Conservation (phyloP, 257 asterid species). For the Buddleja alternifolia region DNA sequence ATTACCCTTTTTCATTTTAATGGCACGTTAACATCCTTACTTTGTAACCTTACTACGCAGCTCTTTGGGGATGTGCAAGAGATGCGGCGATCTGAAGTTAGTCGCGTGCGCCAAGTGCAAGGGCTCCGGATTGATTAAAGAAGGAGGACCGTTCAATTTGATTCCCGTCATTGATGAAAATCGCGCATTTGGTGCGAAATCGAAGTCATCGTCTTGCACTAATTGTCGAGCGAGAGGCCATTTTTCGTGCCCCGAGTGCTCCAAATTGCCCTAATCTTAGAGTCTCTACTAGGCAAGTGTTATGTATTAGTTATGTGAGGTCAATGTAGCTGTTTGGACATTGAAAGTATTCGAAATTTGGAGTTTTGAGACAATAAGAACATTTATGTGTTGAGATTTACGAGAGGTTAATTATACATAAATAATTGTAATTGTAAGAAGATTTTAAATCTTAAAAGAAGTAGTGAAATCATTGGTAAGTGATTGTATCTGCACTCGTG, state of each 20-base stretch:
- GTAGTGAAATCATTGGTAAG: too few species aligned
- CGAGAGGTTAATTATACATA: too few species aligned
- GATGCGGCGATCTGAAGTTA: slow-evolving; percentile 79
- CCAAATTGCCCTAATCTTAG: slow-evolving; percentile 33
- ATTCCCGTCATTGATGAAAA: slow-evolving; percentile 38
- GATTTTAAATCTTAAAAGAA: too few species aligned
- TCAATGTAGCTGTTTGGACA: too few species aligned
- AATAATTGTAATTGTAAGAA: too few species aligned
- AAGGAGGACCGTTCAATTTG: slow-evolving; percentile 54
- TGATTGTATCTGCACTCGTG: too few species aligned
- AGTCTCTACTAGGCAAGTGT: background rate
- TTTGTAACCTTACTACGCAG: slow-evolving; percentile 37
- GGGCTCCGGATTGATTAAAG: slow-evolving; percentile 67
- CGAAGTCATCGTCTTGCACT: slow-evolving; percentile 41
- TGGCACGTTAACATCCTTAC: too few species aligned
- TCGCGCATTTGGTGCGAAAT: slow-evolving; percentile 26
- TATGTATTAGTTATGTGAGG: too few species aligned
- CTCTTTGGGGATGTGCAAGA: slow-evolving; percentile 84
- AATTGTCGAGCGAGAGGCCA: slow-evolving; percentile 67
- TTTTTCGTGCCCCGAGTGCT: slow-evolving; percentile 71
- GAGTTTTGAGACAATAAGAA: too few species aligned
- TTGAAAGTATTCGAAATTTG: too few species aligned
- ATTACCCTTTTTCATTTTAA: too few species aligned
- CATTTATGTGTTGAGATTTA: too few species aligned
- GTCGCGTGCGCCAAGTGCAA: slow-evolving; percentile 77